These are phyloP conservation scores for Cyclotella sp. DNA, from an alignment of 108 stramenopile species.

Conservation along the genomic window DNA sequence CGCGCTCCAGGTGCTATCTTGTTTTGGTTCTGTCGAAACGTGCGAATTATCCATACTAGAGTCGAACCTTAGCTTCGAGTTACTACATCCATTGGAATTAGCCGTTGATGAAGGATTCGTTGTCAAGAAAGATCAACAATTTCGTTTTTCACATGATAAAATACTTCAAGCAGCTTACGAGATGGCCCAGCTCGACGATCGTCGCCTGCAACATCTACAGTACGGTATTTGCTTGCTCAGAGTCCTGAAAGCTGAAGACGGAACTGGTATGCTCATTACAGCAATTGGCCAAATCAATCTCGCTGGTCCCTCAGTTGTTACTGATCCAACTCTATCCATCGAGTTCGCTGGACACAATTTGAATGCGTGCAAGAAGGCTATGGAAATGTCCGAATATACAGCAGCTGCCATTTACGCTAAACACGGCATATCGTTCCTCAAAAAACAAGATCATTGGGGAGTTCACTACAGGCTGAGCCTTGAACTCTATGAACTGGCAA, in stretches of 20 bases:
- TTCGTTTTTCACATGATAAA: slow-evolving; percentile 16
- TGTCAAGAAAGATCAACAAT: slow-evolving; percentile 10
- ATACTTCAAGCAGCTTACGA: slow-evolving; percentile 31
- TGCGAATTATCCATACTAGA: slow-evolving; percentile 1
- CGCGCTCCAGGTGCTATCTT: slow-evolving; percentile 11
- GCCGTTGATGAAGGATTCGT: slow-evolving; percentile 26
- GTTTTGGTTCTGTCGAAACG: slow-evolving; percentile 5
- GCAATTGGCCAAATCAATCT: slow-evolving; percentile 24
- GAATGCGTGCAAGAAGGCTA: slow-evolving; percentile 24
- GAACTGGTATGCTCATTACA: slow-evolving; percentile 1
- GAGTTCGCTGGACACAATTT: slow-evolving; percentile 16
- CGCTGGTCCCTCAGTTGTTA: too few species aligned
- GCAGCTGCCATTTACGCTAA: slow-evolving; percentile 5
- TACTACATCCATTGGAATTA: not conserved
- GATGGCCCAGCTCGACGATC: slow-evolving; percentile 3
- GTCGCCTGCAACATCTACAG: not conserved
- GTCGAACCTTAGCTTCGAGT: not conserved
- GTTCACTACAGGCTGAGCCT: slow-evolving; percentile 19
- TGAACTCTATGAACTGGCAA: slow-evolving; percentile 7
- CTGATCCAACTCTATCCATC: not conserved
- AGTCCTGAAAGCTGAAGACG: not conserved
- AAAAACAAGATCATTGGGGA: slow-evolving; percentile 19
- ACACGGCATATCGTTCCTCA: slow-evolving; percentile 27
- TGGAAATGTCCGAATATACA: slow-evolving; percentile 23
- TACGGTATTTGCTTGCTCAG: slow-evolving; percentile 2